Conservation (phyloP, 345 rosid genomes). For the Linum tenue region DNA sequence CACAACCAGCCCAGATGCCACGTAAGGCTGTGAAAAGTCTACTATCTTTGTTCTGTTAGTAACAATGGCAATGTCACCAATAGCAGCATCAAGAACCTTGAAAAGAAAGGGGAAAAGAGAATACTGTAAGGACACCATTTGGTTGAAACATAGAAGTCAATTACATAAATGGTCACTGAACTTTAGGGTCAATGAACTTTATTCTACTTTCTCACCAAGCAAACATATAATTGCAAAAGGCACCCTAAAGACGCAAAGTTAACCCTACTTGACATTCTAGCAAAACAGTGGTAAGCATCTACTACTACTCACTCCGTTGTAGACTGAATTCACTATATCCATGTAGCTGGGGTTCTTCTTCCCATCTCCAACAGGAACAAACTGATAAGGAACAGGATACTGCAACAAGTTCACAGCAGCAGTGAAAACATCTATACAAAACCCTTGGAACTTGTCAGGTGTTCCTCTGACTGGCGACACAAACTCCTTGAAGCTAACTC, state of each 20-base stretch:
- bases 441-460: slow-evolving; percentile 58
- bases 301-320: slow-evolving; percentile 73
- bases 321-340: slow-evolving; percentile 55
- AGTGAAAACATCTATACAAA: slow-evolving; percentile 81
- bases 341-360: slow-evolving; percentile 67
- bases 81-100: slow-evolving; percentile 71
- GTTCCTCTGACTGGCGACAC: slow-evolving; percentile 56
- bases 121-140: slow-evolving; percentile 4
- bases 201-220: no score
- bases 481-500: slow-evolving; percentile 66
- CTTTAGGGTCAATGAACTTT: no score
- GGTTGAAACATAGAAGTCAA: not conserved
- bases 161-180: no score
- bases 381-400: slow-evolving; percentile 67
- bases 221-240: no score
- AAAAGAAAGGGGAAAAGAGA: slow-evolving; percentile 13
- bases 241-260: not conserved
- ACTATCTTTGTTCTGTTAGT: slow-evolving; percentile 77
- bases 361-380: slow-evolving; percentile 70
- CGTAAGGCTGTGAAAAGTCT: slow-evolving; percentile 91
- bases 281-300: not conserved
- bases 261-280: slow-evolving; percentile 1
- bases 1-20: slow-evolving; percentile 80
- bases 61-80: slow-evolving; percentile 84
- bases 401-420: slow-evolving; percentile 78